These are phyloP conservation scores for Penicillium psychrofluorescens DNA, from an alignment of 495 filamentous ascomycete genomes.

Conservation along the genomic window DNA sequence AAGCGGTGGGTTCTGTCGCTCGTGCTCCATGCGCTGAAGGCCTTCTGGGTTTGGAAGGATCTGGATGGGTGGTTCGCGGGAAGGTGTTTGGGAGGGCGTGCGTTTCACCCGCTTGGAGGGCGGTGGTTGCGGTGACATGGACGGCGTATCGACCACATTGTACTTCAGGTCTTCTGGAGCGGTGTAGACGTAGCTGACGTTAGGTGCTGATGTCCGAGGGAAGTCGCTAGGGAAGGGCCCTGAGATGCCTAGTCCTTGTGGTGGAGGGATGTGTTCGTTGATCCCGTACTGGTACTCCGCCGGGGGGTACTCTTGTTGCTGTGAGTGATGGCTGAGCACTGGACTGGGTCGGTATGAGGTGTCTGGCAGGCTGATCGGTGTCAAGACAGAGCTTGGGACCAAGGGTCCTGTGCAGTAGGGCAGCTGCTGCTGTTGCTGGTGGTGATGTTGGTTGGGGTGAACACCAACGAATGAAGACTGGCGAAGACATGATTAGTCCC, in stretches of 20 bases:
- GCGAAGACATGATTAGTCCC: slow-evolving; percentile 5
- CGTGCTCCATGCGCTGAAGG: slow-evolving; percentile 27
- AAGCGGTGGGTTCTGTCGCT: slow-evolving; percentile 16
- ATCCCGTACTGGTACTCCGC: slow-evolving; percentile 29
- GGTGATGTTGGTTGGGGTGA: too few species aligned
- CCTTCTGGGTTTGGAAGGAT: slow-evolving; percentile 37
- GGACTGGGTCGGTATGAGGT: slow-evolving; percentile 31
- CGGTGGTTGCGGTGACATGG: slow-evolving; percentile 17
- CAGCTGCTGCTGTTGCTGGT: not conserved
- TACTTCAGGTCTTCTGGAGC: slow-evolving; percentile 14
- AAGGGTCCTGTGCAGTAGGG: slow-evolving; percentile 28
- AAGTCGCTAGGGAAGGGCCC: slow-evolving; percentile 29
- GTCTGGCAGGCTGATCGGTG: slow-evolving; percentile 36
- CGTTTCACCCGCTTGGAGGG: slow-evolving; percentile 23
- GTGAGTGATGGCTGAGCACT: slow-evolving; percentile 32
- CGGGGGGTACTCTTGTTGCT: slow-evolving; percentile 8
- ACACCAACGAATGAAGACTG: slow-evolving; percentile 3
- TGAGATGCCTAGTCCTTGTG: slow-evolving; percentile 34
- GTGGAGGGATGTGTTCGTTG: slow-evolving; percentile 14
- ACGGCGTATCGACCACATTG: slow-evolving; percentile 12
- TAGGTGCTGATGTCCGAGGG: slow-evolving; percentile 16
- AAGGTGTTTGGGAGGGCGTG: slow-evolving; percentile 13
- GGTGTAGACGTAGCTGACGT: slow-evolving; percentile 16
- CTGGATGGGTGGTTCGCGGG: slow-evolving; percentile 23
- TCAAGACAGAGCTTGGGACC: slow-evolving; percentile 23